Evolutionary conservation across 2,329 filamentous ascomycete genomes (phyloP), one percentile per base, ranked within the genome.

Genomic region (Cladobotryum mycophilum): DNA sequence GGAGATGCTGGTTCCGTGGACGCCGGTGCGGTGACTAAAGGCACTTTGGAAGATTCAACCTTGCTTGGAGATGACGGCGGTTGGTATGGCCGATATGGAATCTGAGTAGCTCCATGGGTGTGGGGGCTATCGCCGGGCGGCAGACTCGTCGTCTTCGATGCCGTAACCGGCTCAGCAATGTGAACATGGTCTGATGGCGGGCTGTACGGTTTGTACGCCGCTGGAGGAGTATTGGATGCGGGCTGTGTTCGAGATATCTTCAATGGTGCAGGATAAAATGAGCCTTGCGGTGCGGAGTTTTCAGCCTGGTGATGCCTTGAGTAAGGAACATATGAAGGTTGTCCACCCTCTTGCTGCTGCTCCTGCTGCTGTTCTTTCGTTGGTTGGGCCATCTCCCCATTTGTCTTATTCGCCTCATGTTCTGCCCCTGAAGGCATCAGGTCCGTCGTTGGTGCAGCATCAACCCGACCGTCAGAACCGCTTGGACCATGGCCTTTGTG

Each of bases 41-140:
- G 22, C 42, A 5, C n/a, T 11, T 41, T 35, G 33, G 42, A 12
- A 22, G 42, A 14, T n/a, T 15, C n/a, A n/a, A 8, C 4, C 22
- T 14, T 15, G 22, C 14, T 18, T n/a, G 25, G 25, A 30, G 51
- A 51, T 13, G 59, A 57, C 15, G 57, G 53, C 7, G 60, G 64
- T 40, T 60, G 57, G 33, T 66, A 67, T 1, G 64, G 66, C 36
- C 60, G 58, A 43, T 66, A 68, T 30, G 63, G 50, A 17, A 57
- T 51, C 25, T 34, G 17, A 17, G 8, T 25, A 12, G 44, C 18
- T 25, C 20, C 22, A 18, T 45, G 34, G 4, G 37, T 34, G 5
- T 43, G 33, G 13, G 44, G 15, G 22, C 33, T 44, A 3, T 20
- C 33, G 13, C 37, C 30, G 4, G 33, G 44, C 34, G 35, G 34